Conservation (phyloP, 2,329 filamentous ascomycete species). For the Penicillium sp. region DNA sequence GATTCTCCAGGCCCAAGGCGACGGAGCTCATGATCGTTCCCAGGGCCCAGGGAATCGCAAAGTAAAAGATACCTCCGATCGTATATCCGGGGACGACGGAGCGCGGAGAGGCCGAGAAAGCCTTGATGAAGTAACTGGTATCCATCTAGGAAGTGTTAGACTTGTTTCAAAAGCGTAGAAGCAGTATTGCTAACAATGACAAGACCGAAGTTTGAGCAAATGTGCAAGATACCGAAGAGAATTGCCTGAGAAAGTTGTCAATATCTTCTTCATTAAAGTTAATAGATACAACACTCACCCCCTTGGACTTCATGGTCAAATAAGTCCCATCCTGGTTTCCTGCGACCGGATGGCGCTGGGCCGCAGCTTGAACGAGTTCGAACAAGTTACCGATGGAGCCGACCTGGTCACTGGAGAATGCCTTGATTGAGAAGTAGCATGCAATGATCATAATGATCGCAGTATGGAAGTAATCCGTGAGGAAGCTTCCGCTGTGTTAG, state of each 20-base stretch:
- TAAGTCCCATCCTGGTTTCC: conserved; percentile 56
- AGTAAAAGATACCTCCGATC: conserved; percentile 54
- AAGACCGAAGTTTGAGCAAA: conserved; percentile 51
- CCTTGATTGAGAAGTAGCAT: conserved; percentile 51
- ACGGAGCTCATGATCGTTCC: conserved; percentile 53
- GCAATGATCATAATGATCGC: conserved; percentile 54
- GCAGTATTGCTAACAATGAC: conserved; percentile 42
- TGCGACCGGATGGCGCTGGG: conserved; percentile 45
- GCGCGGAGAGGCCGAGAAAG: conserved; percentile 48
- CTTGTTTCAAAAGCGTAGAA: not conserved
- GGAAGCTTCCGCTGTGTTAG: conserved; percentile 27
- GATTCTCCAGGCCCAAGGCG: conserved; percentile 49
- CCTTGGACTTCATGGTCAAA: conserved; percentile 56
- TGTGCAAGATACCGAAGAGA: conserved; percentile 51
- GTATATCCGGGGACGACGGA: conserved; percentile 54
- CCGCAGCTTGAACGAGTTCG: conserved; percentile 50
- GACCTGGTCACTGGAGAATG: conserved; percentile 47
- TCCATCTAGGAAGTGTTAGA: conserved; percentile 41
- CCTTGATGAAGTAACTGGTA: conserved; percentile 55
- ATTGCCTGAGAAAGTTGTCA: conserved; percentile 40
- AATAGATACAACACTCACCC: conserved; percentile 35
- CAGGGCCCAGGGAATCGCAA: conserved; percentile 54
- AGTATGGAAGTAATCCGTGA: conserved; percentile 57
- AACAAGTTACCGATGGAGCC: conserved; percentile 51
- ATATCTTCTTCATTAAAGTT: rapidly evolving